phyloP scores from a whole-genome alignment of 495 filamentous ascomycete species.

The Trichoderma asperelloides region DNA sequence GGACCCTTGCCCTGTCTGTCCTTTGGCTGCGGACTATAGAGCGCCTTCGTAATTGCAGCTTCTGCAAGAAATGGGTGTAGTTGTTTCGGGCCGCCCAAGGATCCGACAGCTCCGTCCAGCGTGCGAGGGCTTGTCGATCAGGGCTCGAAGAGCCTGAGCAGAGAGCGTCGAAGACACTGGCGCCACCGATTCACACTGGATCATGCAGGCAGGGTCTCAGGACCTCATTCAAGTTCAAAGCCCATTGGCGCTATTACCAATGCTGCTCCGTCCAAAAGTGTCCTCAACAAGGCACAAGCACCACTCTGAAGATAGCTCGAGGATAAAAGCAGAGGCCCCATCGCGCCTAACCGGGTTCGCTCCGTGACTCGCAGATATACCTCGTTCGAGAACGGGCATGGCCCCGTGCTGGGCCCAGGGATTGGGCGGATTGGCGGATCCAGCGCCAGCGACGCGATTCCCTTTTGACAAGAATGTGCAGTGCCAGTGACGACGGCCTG shows the following conservation, averaged over 20 bases:
- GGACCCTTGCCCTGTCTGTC: not conserved
- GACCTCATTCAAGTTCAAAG: not conserved
- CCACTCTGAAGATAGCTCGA: not conserved
- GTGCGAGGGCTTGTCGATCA: slow-evolving; percentile 4
- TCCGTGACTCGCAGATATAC: slow-evolving; percentile 5
- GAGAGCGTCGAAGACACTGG: not conserved
- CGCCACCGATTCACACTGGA: not conserved
- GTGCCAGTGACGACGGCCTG: slow-evolving; percentile 5
- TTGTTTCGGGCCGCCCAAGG: not conserved
- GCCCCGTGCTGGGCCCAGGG: slow-evolving; percentile 4
- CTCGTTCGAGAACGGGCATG: slow-evolving; percentile 6
- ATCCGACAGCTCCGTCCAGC: not conserved
- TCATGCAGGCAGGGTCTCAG: slow-evolving; percentile 2
- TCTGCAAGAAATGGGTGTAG: not conserved
- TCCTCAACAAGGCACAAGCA: not conserved
- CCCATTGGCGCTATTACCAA: not conserved
- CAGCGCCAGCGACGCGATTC: not conserved
- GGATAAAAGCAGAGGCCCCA: not conserved
- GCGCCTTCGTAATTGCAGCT: not conserved
- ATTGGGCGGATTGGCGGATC: slow-evolving; percentile 2
- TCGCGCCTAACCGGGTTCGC: not conserved
- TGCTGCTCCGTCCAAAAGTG: not conserved
- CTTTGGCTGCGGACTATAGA: not conserved
- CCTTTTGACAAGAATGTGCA: slow-evolving; percentile 3
- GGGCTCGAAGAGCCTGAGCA: not conserved